Evolutionary conservation across 2,329 filamentous ascomycete genomes (phyloP).

Genomic region (Cytospora paraplurivora): DNA sequence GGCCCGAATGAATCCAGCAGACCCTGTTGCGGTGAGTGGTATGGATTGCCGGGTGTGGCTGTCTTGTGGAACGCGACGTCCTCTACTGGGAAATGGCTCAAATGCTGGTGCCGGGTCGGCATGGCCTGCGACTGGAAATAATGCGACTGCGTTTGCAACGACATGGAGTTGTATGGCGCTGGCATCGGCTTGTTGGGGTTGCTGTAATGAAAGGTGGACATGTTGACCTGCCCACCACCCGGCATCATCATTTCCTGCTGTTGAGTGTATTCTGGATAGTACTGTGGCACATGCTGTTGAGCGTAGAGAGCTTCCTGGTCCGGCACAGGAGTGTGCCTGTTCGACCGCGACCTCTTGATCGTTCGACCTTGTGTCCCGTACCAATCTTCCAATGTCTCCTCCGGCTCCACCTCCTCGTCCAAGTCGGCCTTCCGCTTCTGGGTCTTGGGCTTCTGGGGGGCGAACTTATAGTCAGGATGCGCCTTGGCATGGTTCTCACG

Average conservation of each 20-base stretch:
- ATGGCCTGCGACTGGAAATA: slow-evolving; percentile 34
- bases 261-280: slow-evolving; percentile 31
- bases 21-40: slow-evolving; percentile 25
- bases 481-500: slow-evolving; percentile 81
- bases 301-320: slow-evolving; percentile 37
- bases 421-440: slow-evolving; percentile 37
- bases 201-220: slow-evolving; percentile 40
- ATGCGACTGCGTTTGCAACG: slow-evolving; percentile 17
- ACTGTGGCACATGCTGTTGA: slow-evolving; percentile 27
- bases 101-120: slow-evolving; percentile 33
- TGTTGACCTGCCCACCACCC: slow-evolving; percentile 28
- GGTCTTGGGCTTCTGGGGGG: slow-evolving; percentile 70
- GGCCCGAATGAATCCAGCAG: slow-evolving; percentile 29
- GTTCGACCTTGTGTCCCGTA: slow-evolving; percentile 43
- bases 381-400: slow-evolving; percentile 48
- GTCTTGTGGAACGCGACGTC: slow-evolving; percentile 40
- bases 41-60: slow-evolving; percentile 37
- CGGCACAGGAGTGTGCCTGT: slow-evolving; percentile 36
- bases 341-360: slow-evolving; percentile 37
- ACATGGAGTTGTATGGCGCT: slow-evolving; percentile 40
- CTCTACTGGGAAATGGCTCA: slow-evolving; percentile 32
- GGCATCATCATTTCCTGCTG: slow-evolving; percentile 31
- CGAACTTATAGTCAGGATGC: slow-evolving; percentile 93
- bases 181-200: slow-evolving; percentile 43
- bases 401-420: slow-evolving; percentile 45